Evolutionary conservation across 495 filamentous ascomycete genomes (phyloP).

Genomic region (Glonium stellatum): DNA sequence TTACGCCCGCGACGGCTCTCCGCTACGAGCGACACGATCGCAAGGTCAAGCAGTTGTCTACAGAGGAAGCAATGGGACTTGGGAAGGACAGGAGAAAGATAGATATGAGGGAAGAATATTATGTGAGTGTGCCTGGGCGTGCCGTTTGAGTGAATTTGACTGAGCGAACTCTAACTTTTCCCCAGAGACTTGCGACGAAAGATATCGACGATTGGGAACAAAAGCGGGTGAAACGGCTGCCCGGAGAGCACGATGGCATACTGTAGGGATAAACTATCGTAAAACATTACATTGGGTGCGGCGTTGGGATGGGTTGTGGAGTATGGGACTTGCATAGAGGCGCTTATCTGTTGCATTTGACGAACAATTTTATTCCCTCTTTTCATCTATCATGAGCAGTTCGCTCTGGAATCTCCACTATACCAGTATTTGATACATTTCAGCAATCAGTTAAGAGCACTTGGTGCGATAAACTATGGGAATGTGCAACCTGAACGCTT

Average conservation of each 20-base stretch:
- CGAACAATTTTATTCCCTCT: no score
- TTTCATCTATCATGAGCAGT: no score
- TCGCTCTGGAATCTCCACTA: no score
- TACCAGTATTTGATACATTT: no score
- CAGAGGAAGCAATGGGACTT: conserved; percentile 80
- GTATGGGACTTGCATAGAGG: background rate
- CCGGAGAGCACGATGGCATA: conserved; percentile 82
- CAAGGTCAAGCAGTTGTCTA: conserved; percentile 69
- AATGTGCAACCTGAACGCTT: no score
- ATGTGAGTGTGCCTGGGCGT: conserved; percentile 51
- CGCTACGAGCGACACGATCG: conserved; percentile 89
- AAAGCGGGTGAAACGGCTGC: conserved; percentile 77
- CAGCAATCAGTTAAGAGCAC: no score
- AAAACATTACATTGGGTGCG: conserved; percentile 7
- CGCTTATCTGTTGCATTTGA: no score
- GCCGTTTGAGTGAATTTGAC: background rate
- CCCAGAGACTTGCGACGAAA: conserved; percentile 77
- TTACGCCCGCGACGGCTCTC: conserved; percentile 87
- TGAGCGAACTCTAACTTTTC: background rate
- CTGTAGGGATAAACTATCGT: conserved; percentile 32
- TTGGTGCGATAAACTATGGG: no score
- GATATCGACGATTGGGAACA: conserved; percentile 96
- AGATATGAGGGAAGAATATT: conserved; percentile 87
- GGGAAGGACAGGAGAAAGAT: conserved; percentile 61
- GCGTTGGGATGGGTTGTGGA: background rate